phyloP scores from a whole-genome alignment of 768 basidiomycete genomes.

The Amanita polypyramis region DNA sequence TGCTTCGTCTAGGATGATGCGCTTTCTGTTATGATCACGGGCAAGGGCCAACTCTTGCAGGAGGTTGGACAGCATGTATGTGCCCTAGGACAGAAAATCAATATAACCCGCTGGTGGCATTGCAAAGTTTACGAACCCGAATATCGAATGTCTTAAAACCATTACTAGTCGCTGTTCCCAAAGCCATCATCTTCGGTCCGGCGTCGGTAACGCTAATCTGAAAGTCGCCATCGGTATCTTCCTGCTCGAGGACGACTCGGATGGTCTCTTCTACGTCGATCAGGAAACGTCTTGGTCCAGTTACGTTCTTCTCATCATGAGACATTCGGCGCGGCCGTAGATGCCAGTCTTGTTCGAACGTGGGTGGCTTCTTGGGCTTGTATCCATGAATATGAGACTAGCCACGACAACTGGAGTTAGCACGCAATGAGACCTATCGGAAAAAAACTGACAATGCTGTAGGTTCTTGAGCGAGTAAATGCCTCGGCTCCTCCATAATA shows the following conservation, averaged over 20 bases:
- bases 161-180: constrained; percentile 95
- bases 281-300: constrained; percentile 79
- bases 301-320: constrained; percentile 82
- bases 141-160: constrained; percentile 98
- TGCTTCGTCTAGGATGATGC: constrained; percentile 98
- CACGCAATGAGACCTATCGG: neutral
- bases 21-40: constrained; percentile 87
- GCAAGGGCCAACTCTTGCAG: constrained; percentile 98
- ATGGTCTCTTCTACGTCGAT: constrained; percentile 99
- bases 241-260: constrained; percentile 90
- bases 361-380: constrained; percentile 57
- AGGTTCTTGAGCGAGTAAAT: constrained; percentile 77
- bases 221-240: constrained; percentile 95
- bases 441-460: constrained; percentile 57
- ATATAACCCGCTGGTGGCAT: neutral
- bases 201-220: constrained; percentile 95
- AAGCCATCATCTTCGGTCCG: constrained; percentile 90
- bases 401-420: constrained; percentile 10
- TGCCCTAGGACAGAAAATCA: constrained; percentile 47
- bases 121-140: constrained; percentile 38
- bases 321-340: constrained; percentile 71
- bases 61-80: constrained; percentile 98
- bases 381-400: constrained; percentile 68
- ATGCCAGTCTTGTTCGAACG: constrained; percentile 73
- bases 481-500: constrained; percentile 80